Evolutionary conservation across 345 rosid genomes (phyloP), one percentile per base, ranked within the genome.

Genomic region (Syzygium aqueum): DNA sequence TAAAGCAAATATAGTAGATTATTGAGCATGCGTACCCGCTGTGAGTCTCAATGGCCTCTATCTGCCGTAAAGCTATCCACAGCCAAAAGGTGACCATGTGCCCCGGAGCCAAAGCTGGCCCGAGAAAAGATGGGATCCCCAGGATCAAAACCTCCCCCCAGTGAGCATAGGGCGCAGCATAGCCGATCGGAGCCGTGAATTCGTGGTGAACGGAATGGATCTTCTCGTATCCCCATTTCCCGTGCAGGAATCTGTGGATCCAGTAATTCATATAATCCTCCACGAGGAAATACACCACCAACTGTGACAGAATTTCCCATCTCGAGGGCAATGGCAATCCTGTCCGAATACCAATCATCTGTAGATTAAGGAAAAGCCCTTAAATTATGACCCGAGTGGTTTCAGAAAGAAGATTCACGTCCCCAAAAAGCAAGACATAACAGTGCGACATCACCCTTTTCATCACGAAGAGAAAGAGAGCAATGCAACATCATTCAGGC

Each of bases 31-130:
- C 95, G 84, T 94, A 97, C 99, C 99, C 99, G 77, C 99, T 95
- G 93, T 97, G 99, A 51, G 99, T 95, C 88, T 96, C 99, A 63
- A 97, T 94, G 3, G 99, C 98, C 90, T 97, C 99, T 51, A 95
- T 87, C 92, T 96, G 98, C 90, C 99, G 92, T 87, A 95, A 91
- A 92, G 93, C 97, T 51, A 97, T 94, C 99, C 99, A 96, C 57
- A 94, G 86, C 98, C 99, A 97, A 88, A 97, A 95, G 33, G 99
- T 97, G 77, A 95, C 90, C 92, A 97, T 94, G 89, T 97, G 99
- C n/a, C 99, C 97, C 67, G 99, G 98, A 92, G 84, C 99, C 87
- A 97, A 91, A 5, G 99, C 99, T 28, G 99, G 99, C 30, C 99
- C 99, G 25, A 97, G 89, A 89, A 96, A 96, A 61, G 99, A 93